Percentiles rank a stretch among this genome's conserved stretches.
Conservation (phyloP, 371 early-diverging fungal genomes). For the Lichtheimia ramosa region DNA sequence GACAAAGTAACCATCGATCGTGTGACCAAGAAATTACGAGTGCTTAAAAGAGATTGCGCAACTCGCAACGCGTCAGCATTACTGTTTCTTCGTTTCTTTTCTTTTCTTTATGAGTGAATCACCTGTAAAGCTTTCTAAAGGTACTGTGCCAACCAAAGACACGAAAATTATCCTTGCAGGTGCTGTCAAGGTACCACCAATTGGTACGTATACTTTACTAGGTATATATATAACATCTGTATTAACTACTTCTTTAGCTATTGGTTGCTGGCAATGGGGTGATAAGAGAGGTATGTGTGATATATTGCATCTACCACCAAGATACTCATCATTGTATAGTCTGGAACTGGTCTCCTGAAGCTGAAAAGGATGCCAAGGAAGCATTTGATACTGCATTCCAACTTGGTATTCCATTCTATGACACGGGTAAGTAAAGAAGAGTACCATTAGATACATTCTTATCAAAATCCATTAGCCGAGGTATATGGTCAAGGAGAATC, state of each 20-base stretch:
- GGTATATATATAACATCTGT: background rate
- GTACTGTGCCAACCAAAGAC: constrained; percentile 42
- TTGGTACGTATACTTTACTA: constrained; percentile 24
- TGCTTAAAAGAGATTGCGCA: no score
- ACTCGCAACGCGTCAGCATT: background rate
- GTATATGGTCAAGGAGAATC: constrained; percentile 59
- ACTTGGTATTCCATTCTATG: constrained; percentile 37
- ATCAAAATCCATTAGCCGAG: constrained; percentile 31
- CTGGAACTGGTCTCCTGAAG: constrained; percentile 41
- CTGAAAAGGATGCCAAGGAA: constrained; percentile 37
- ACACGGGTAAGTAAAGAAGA: constrained; percentile 27
- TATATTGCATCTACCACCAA: background rate
- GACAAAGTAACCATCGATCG: no score
- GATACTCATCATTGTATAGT: background rate
- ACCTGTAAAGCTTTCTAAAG: constrained; percentile 17
- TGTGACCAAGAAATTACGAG: no score
- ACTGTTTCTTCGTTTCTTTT: background rate
- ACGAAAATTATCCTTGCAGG: constrained; percentile 45
- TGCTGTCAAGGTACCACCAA: constrained; percentile 44
- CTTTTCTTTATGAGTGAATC: constrained; percentile 7
- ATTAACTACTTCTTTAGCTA: constrained; percentile 22
- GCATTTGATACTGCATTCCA: constrained; percentile 35
- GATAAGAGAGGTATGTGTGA: constrained; percentile 33
- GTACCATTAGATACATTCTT: background rate
- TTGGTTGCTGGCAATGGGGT: constrained; percentile 62